Base-by-base conservation (phyloP, 2,329 filamentous ascomycete species). In the Epichloe glyceriae region DNA sequence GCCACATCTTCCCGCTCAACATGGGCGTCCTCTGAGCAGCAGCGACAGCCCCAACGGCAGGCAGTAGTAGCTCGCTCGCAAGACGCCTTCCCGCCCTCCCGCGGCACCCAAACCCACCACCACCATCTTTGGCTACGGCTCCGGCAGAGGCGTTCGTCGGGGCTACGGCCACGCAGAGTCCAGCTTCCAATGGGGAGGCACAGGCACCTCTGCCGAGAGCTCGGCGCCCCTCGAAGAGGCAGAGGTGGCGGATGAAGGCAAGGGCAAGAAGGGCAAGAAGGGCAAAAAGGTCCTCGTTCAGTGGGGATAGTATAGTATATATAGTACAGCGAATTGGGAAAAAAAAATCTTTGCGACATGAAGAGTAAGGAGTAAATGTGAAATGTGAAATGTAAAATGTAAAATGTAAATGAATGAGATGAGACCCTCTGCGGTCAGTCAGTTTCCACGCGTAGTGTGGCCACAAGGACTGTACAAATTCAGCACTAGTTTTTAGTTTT, bases 81-180 rank as follows among this genome's bases (percentile, higher is more conserved):
- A 43, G 84, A 90, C 55, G 80, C 82, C 0, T 96, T 96, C 67
- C 90, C 0, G 83, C 88, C 1, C 74, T 96, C 1, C 90, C 0
- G 75, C 82, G 0, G 89, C 88, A 1, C 77, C 86, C 0, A 96
- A 83, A 60, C 77, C 78, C 3, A 71, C 72, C 41, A 80, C 77
- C 1, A 80, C 77, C 0, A 79, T 83, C 43, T 81, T 82, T 50
- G 78, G 78, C 3, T 82, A 82, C 57, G 79, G 79, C 2, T 65
- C 69, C 4, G 69, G 79, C 4, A 64, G 68, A 4, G 64, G 71
- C 34, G 78, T 83, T 15, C 70, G 77, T 45, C 66, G 80, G 41
- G 79, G 82, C 57, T 66, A 72, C 39, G 73, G 71, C 8, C 58
- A 61, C 5, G 66, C 69, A 35, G 69, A 73, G 15, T 76, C 75